These are phyloP conservation scores for Apiotrichum brassicae DNA, from an alignment of 1,284 basidiomycete genomes.

Conservation along the genomic window DNA sequence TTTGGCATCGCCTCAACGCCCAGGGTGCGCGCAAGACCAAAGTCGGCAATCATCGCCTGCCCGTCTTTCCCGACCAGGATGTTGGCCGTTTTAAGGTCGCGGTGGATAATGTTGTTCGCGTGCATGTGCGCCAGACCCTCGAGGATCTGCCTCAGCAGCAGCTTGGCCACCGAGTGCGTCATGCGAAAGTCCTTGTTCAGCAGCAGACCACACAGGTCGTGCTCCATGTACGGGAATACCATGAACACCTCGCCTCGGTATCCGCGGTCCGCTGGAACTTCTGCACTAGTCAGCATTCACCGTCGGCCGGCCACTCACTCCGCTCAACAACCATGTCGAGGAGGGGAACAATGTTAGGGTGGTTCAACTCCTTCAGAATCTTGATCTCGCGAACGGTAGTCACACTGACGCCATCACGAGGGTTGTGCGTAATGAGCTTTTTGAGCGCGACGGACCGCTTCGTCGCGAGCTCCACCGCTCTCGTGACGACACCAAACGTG, in stretches of 20 bases:
- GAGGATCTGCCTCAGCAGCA: slow-evolving; percentile 91
- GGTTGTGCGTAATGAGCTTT: slow-evolving; percentile 77
- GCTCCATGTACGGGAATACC: slow-evolving; percentile 99
- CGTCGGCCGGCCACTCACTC: slow-evolving; percentile 29
- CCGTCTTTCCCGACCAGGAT: slow-evolving; percentile 85
- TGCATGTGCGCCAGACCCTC: slow-evolving; percentile 96
- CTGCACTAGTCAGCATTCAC: slow-evolving; percentile 5
- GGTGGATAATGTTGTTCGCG: slow-evolving; percentile 86
- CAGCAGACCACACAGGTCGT: slow-evolving; percentile 89
- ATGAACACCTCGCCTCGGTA: slow-evolving; percentile 65
- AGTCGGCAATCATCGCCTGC: slow-evolving; percentile 83
- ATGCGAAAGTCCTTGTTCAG: slow-evolving; percentile 82
- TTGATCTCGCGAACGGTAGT: slow-evolving; percentile 98
- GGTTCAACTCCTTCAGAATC: slow-evolving; percentile 81
- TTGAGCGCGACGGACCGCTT: slow-evolving; percentile 77
- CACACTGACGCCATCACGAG: slow-evolving; percentile 83
- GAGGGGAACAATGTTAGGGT: slow-evolving; percentile 79
- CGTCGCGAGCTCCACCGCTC: slow-evolving; percentile 62
- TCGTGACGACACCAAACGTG: slow-evolving; percentile 91
- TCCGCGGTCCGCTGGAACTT: slow-evolving; percentile 23
- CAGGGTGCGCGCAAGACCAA: slow-evolving; percentile 73
- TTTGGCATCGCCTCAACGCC: slow-evolving; percentile 44
- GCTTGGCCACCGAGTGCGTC: slow-evolving; percentile 77
- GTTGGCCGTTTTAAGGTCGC: slow-evolving; percentile 98
- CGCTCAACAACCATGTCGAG: slow-evolving; percentile 74